Base-by-base conservation (phyloP, 2,329 filamentous ascomycete genomes). In the Fusarium sp. region DNA sequence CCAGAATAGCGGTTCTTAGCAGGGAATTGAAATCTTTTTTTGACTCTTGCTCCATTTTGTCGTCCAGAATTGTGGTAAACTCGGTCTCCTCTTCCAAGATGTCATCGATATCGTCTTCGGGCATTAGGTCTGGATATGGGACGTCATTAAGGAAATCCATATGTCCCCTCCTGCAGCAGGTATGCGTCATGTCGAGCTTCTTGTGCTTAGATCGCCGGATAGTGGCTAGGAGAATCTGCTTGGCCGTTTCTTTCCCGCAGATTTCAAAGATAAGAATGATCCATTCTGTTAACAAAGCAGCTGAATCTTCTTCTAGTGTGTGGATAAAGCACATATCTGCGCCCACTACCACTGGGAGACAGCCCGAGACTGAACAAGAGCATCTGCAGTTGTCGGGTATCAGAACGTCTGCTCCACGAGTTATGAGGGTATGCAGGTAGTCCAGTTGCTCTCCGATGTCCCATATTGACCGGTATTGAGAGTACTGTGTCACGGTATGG, bases 21-120 rank as follows among this genome's bases (percentile, higher is more conserved):
- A 59, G 56, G 16, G 22, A 20, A 11, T 24, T 29, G 16, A 59
- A 5, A 2, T 29, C 24, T 14, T 13, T 40, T 11, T 27, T 16
- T 6, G 56, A 59, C 6, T 27, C 13, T 10, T 50, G 20, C 18
- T 31, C 40, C 60, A 67, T 38, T 16, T 56, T 54, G 2, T 34
- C 31, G 2, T 67, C 65, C 1, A 67, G 31, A n/a, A 24, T 7
- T 2, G 3, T 5, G 11, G 27, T 64, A 14, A 64, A 67, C 4
- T 64, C 65, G 20, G 5, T 18, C 9, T 67, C 60, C 34, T 54
- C 60, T 4, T 67, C 59, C 2, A 67, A 20, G 37, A 64, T 64
- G 1, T 64, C 60, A 0, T 54, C 16, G 5, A 67, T 45, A 6
- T 67, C 60, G 2, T 31, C 42, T 0, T 40, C 10, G 5, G 22